These are phyloP conservation scores for Harringtonia aguacate DNA, from an alignment of 2,329 filamentous ascomycete species.

Conservation along the genomic window DNA sequence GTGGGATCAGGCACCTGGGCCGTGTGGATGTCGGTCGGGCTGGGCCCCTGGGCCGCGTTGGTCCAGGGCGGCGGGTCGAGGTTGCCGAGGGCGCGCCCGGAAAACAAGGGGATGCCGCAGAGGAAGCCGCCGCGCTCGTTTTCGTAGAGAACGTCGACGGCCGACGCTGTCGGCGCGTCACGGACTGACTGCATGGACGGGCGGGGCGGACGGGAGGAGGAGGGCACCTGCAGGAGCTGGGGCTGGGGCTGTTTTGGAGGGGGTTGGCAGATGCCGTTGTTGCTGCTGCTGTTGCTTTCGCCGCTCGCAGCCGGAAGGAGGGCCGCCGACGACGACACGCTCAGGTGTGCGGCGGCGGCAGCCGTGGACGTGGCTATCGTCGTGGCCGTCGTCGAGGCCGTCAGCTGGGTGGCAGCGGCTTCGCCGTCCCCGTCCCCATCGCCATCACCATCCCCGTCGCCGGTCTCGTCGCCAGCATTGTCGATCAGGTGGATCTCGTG, in stretches of 20 bases:
- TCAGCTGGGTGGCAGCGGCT: neutral
- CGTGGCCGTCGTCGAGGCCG: neutral
- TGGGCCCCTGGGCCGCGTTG: constrained; percentile 51
- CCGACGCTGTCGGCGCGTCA: constrained; percentile 29
- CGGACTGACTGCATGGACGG: neutral
- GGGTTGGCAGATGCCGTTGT: too few relatives aligned
- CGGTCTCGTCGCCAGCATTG: constrained; percentile 20
- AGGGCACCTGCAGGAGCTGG: neutral
- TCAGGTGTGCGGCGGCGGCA: too few relatives aligned
- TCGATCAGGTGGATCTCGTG: constrained; percentile 64
- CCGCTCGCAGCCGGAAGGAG: neutral
- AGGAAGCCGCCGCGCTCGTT: constrained; percentile 88
- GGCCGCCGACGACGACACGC: neutral
- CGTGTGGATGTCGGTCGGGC: constrained; percentile 61
- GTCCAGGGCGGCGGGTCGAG: constrained; percentile 85
- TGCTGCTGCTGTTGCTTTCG: too few relatives aligned
- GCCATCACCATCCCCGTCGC: neutral
- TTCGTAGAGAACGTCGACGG: constrained; percentile 85
- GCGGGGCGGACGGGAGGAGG: neutral
- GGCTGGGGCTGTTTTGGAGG: neutral
- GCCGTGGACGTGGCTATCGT: neutral
- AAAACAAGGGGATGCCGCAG: constrained; percentile 86
- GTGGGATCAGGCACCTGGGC: constrained; percentile 89
- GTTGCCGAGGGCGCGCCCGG: constrained; percentile 69
- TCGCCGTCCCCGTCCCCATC: neutral